Evolutionary conservation across 768 basidiomycete genomes (phyloP).

Genomic region (Pilatotrama ljubarskyi): DNA sequence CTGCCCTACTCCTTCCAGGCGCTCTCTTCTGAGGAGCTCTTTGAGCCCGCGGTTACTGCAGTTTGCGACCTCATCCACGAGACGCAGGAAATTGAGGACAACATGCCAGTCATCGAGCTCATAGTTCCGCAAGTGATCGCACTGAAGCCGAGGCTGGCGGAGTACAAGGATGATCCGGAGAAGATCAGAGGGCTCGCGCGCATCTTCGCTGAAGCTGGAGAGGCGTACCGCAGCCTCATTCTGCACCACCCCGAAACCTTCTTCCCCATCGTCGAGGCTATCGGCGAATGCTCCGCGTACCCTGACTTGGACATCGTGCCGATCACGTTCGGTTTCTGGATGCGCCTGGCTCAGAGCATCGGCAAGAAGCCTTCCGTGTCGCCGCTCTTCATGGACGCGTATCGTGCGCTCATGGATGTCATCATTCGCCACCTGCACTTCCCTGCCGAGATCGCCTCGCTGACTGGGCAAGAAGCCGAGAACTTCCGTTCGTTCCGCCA

Average conservation of each 20-base stretch:
- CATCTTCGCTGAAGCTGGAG: conserved; percentile 96
- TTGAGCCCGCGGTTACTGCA: conserved; percentile 89
- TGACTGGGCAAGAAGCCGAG: conserved; percentile 85
- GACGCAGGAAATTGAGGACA: conserved; percentile 95
- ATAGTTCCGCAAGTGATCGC: conserved; percentile 86
- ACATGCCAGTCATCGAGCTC: conserved; percentile 83
- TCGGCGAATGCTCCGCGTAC: conserved; percentile 90
- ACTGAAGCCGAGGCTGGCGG: conserved; percentile 61
- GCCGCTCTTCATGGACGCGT: conserved; percentile 80
- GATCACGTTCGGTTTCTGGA: conserved; percentile 99
- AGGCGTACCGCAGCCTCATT: conserved; percentile 88
- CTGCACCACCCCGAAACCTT: conserved; percentile 90
- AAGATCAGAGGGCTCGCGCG: conserved; percentile 87
- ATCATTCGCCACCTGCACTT: conserved; percentile 92
- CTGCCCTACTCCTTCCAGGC: conserved; percentile 85
- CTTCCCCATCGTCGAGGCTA: conserved; percentile 93
- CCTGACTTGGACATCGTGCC: conserved; percentile 94
- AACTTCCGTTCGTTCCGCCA: conserved; percentile 95
- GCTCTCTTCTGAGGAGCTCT: conserved; percentile 80
- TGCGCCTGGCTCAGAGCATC: conserved; percentile 88
- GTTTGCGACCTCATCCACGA: conserved; percentile 96
- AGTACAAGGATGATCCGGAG: conserved; percentile 76
- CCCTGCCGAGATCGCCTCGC: conserved; percentile 64
- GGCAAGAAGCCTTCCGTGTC: conserved; percentile 72
- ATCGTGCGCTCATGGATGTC: conserved; percentile 77